Base-by-base conservation (phyloP, 768 basidiomycete genomes). In the Ramaria sp. region DNA sequence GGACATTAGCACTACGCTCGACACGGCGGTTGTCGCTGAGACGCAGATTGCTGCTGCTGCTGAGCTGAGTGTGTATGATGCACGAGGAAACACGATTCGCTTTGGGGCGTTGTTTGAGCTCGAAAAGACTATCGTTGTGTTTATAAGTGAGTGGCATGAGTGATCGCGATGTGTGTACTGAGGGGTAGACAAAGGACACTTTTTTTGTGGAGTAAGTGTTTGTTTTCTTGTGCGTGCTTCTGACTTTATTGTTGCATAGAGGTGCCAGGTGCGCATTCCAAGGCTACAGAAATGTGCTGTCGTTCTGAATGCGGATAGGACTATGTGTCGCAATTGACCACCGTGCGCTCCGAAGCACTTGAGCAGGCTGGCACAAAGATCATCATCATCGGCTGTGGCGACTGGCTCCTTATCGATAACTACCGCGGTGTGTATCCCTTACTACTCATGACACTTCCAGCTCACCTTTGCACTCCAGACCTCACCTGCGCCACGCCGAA, bases 301-400 rank as follows among this genome's bases (percentile, higher is more conserved):
- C 48, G 13, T 37, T 10, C 2, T 37, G 34, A 27, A 46, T 19
- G 19, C 12, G 15, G 27, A 30, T 59, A 83, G 78, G 67, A 66
- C 51, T 84, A 81, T 58, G 76, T 81, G 15, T 64, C 70, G 52
- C 67, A 76, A 46, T 70, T 84, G 3, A 73, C 73, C 2, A 54
- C 69, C 0, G 67, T 81, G 1, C 69, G 76, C 4, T 53, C 70
- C 38, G 71, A 73, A 4, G 67, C 69, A 0, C 65, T 84, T 9
- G 66, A 71, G 1, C 62, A 64, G 7, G 76, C 80, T 1, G 66
- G 64, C 3, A 66, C 68, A 0, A 69, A 70, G 38, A 68, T 84
- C 6, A 69, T 79, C 1, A 66, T 84, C 17, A 68, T 86, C 33
- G 84, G 83, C 9, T 84, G 83, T 63, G 83, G 84, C 2, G 75